phyloP scores from a whole-genome alignment of 257 asterid genomes.

The Nicotiana otophora region DNA sequence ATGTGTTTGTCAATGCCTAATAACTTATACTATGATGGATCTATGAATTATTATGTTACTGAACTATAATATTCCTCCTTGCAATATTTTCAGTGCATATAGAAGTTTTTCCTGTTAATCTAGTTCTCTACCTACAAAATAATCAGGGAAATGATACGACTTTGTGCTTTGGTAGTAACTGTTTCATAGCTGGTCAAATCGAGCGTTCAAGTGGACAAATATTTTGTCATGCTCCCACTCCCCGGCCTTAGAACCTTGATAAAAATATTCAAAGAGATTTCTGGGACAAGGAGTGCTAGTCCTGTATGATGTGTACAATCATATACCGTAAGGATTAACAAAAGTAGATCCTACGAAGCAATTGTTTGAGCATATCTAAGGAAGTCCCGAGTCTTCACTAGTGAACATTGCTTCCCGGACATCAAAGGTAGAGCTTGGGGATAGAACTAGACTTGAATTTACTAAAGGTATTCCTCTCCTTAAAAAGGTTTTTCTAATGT shows the following conservation, averaged over 20 bases:
- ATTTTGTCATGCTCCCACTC: not conserved
- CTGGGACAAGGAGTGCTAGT: not conserved
- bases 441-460: not conserved
- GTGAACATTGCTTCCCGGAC: not conserved
- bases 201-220: not conserved
- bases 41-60: not conserved
- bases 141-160: not conserved
- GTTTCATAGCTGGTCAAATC: not conserved
- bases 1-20: not conserved
- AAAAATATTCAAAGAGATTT: not conserved
- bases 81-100: not conserved
- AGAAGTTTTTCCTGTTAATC: not conserved
- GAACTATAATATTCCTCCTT: not conserved
- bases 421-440: not conserved
- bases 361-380: not conserved
- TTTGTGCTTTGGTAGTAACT: not conserved
- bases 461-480: not conserved
- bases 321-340: not conserved
- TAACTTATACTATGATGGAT: not conserved
- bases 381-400: not conserved
- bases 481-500: not conserved
- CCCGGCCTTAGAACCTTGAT: not conserved
- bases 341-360: not conserved
- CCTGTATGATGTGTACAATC: not conserved
- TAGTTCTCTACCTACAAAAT: not conserved